Evolutionary conservation across 2,329 filamentous ascomycete species (phyloP).

Genomic region (Sphaerostilbella broomeana): DNA sequence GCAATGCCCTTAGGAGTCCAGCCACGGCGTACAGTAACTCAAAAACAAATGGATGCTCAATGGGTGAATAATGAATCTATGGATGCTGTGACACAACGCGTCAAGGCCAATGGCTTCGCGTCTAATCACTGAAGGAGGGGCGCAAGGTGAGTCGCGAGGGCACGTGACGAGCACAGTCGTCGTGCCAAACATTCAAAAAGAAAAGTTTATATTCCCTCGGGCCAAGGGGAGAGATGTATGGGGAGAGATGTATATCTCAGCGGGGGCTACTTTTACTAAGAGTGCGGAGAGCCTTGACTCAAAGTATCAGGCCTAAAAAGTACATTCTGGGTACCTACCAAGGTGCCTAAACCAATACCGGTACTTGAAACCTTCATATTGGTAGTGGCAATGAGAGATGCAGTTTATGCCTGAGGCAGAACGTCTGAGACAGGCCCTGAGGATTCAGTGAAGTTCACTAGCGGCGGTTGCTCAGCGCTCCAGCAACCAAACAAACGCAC

Average conservation of each 20-base stretch:
- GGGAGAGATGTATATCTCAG: no score
- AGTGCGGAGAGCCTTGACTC: background rate
- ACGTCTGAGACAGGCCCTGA: background rate
- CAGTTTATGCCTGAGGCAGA: constrained; percentile 12
- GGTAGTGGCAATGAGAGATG: background rate
- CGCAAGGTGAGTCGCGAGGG: background rate
- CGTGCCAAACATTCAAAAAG: no score
- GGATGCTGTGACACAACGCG: no score
- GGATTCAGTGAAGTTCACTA: constrained; percentile 7
- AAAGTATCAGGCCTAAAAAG: background rate
- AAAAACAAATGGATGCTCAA: no score
- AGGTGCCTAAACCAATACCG: background rate
- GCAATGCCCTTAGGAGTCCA: no score
- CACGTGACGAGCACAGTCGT: background rate
- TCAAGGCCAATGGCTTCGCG: no score
- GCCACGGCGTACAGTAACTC: no score
- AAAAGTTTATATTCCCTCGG: no score
- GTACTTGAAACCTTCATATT: background rate
- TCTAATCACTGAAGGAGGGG: background rate
- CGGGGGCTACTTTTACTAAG: no score
- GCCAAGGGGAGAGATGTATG: no score
- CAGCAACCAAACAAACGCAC: constrained; percentile 6
- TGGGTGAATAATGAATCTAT: no score
- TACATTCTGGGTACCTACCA: background rate
- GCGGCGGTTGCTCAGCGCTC: constrained; percentile 10